A percentile compares a stretch with the other conserved stretches of the same genome.
Conservation (phyloP, 1,284 basidiomycete species). For the Fomitiporia mediterranea region DNA sequence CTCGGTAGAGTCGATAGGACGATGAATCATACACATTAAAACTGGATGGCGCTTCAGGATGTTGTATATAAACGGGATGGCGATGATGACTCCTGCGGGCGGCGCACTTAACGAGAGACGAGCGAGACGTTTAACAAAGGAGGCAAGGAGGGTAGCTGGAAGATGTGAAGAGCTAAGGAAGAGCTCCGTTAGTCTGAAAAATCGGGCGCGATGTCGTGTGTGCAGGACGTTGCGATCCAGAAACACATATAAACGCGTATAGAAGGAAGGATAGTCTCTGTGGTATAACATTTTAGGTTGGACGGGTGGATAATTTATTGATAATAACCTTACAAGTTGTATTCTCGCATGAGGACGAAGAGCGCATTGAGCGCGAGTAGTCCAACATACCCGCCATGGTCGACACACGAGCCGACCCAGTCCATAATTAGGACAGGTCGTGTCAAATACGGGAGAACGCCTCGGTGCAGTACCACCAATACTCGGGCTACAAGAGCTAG, state of each 20-base stretch:
- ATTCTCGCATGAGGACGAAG: slow-evolving; percentile 87
- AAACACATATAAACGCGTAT: slow-evolving; percentile 88
- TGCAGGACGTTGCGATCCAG: slow-evolving; percentile 86
- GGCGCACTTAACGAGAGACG: slow-evolving; percentile 82
- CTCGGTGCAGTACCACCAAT: slow-evolving; percentile 77
- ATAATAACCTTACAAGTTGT: slow-evolving; percentile 73
- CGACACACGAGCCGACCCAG: slow-evolving; percentile 88
- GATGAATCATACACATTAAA: slow-evolving; percentile 92
- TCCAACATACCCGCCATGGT: slow-evolving; percentile 45
- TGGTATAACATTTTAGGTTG: slow-evolving; percentile 8
- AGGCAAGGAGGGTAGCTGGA: slow-evolving; percentile 84
- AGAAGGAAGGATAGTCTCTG: slow-evolving; percentile 95
- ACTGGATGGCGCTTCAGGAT: slow-evolving; percentile 89
- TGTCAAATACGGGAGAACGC: slow-evolving; percentile 82
- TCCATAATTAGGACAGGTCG: slow-evolving; percentile 86
- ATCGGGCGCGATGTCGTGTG: slow-evolving; percentile 87
- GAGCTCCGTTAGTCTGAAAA: slow-evolving; percentile 88
- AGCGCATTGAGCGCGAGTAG: slow-evolving; percentile 32
- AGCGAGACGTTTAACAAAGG: slow-evolving; percentile 90
- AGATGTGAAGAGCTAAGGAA: slow-evolving; percentile 93
- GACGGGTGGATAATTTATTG: neutral
- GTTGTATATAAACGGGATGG: slow-evolving; percentile 95
- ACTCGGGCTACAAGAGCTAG: slow-evolving; percentile 53
- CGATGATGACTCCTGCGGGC: slow-evolving; percentile 86
- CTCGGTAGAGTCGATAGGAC: slow-evolving; percentile 40